phyloP scores from a whole-genome alignment of 2,329 filamentous ascomycete species.

The Cladosporium sphaerospermum region DNA sequence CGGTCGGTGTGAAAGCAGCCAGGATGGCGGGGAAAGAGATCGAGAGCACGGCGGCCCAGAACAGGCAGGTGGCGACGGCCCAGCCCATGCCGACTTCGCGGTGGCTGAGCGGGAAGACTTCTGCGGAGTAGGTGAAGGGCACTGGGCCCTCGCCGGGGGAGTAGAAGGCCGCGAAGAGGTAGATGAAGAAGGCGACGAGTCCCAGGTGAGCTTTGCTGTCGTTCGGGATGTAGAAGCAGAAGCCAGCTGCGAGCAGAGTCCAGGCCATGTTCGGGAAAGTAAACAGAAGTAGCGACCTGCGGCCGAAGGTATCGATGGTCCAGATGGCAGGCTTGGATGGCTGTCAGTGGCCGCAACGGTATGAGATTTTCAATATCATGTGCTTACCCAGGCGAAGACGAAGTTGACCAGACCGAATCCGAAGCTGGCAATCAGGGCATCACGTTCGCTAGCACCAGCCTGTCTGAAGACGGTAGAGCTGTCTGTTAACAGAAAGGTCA shows the following conservation, averaged over 20 bases:
- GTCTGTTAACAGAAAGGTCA: constrained; percentile 24
- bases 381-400: constrained; percentile 34
- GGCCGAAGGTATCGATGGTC: constrained; percentile 33
- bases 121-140: constrained; percentile 28
- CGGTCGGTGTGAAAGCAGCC: constrained; percentile 43
- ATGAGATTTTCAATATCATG: no score
- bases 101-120: constrained; percentile 30
- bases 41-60: constrained; percentile 46
- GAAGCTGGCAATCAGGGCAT: constrained; percentile 36
- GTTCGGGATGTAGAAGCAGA: constrained; percentile 34
- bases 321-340: constrained; percentile 23
- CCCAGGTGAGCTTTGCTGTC: constrained; percentile 20
- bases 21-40: constrained; percentile 47
- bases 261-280: constrained; percentile 45
- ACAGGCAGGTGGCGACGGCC: constrained; percentile 35
- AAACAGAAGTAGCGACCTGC: constrained; percentile 29
- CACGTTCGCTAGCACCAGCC: constrained; percentile 29
- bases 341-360: neutral
- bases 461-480: constrained; percentile 30
- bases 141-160: constrained; percentile 23
- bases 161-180: constrained; percentile 23
- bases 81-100: constrained; percentile 26
- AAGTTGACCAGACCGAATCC: constrained; percentile 43
- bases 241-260: constrained; percentile 44
- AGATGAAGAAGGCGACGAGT: constrained; percentile 26